Evolutionary conservation across 371 early-diverging fungal species (phyloP).

Genomic region (Aphelidium insulamus): DNA sequence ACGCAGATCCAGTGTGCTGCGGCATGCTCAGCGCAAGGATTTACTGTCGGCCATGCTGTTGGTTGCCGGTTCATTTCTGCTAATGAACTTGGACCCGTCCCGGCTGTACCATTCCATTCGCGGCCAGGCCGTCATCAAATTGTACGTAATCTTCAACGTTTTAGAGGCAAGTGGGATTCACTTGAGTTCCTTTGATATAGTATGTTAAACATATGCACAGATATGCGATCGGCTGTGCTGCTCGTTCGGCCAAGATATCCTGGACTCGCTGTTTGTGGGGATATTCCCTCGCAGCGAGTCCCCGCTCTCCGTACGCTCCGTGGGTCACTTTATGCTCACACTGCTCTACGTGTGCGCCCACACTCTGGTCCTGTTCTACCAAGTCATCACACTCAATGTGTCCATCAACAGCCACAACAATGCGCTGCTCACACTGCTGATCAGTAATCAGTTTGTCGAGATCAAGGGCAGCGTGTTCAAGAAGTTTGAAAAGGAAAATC

Average conservation of each 20-base stretch:
- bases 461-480: constrained; percentile 93
- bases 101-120: constrained; percentile 82
- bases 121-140: constrained; percentile 82
- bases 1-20: constrained; percentile 17
- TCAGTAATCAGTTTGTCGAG: constrained; percentile 94
- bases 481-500: constrained; percentile 78
- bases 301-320: neutral
- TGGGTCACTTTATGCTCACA: constrained; percentile 37
- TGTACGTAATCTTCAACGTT: constrained; percentile 89
- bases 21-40: constrained; percentile 61
- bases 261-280: constrained; percentile 57
- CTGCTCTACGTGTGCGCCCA: constrained; percentile 63
- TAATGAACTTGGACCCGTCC: constrained; percentile 63
- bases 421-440: constrained; percentile 65
- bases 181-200: neutral
- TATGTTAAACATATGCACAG: constrained; percentile 8
- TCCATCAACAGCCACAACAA: constrained; percentile 87
- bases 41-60: constrained; percentile 56
- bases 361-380: constrained; percentile 73
- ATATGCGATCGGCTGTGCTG: constrained; percentile 78
- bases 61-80: constrained; percentile 35
- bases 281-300: constrained; percentile 3
- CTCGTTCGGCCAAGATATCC: constrained; percentile 78
- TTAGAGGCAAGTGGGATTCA: constrained; percentile 36
- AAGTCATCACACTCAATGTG: constrained; percentile 85